Evolutionary conservation across 441 rosid species (phyloP).

Genomic region (Manihot esculenta): DNA sequence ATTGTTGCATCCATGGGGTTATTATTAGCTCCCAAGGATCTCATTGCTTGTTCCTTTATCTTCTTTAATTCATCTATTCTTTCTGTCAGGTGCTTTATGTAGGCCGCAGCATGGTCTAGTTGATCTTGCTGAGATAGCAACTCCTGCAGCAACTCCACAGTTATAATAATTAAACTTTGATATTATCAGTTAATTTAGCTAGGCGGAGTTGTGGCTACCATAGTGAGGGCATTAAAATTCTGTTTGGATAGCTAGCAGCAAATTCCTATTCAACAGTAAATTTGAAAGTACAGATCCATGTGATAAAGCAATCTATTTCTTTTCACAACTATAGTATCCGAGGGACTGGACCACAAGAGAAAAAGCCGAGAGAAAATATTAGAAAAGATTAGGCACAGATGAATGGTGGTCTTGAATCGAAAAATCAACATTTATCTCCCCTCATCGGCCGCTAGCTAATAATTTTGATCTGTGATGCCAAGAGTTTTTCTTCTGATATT

Average conservation of each 20-base stretch:
- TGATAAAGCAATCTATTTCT: no score
- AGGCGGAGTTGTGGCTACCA: no score
- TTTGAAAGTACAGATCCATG: no score
- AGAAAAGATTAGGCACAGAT: background rate
- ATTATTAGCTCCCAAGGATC: constrained; percentile 5
- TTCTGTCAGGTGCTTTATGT: constrained; percentile 41
- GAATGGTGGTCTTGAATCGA: background rate
- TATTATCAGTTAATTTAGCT: no score
- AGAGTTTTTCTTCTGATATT: no score
- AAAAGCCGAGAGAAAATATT: background rate
- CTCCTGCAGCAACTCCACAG: constrained; percentile 26
- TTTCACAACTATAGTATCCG: background rate
- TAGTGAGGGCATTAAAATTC: no score
- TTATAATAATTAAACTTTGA: no score
- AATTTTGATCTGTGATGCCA: no score
- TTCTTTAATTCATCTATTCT: constrained; percentile 39
- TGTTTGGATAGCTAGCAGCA: no score
- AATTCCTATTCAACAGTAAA: no score
- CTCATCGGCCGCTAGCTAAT: background rate
- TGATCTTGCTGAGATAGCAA: constrained; percentile 45
- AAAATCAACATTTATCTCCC: background rate
- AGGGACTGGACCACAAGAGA: background rate
- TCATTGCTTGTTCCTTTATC: constrained; percentile 34
- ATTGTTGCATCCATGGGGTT: background rate
- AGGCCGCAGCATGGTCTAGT: constrained; percentile 45